phyloP scores from a whole-genome alignment of 2,329 filamentous ascomycete species.

The Sclerotinia minor region DNA sequence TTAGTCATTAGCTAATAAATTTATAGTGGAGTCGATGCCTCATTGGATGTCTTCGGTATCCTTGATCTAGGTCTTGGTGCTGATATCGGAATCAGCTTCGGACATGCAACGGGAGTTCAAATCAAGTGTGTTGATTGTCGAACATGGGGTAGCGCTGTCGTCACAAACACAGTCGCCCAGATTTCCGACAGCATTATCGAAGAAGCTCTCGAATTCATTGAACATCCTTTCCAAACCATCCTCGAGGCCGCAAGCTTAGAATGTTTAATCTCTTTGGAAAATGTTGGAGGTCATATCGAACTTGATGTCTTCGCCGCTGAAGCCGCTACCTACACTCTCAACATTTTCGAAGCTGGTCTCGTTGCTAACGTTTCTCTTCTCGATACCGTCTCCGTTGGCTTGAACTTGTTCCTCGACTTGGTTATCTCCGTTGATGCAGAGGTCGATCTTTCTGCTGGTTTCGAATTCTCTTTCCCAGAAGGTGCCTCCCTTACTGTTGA shows the following conservation, averaged over 20 bases:
- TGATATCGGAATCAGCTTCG: slow-evolving; percentile 15
- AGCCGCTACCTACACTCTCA: slow-evolving; percentile 29
- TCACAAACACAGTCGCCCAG: slow-evolving; percentile 33
- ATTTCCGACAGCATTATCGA: slow-evolving; percentile 24
- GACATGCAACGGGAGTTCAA: slow-evolving; percentile 20
- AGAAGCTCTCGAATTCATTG: slow-evolving; percentile 30
- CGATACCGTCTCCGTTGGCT: slow-evolving; percentile 31
- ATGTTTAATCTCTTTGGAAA: slow-evolving; percentile 30
- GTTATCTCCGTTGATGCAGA: slow-evolving; percentile 32
- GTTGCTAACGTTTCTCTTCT: slow-evolving; percentile 29
- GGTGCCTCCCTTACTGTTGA: slow-evolving; percentile 35
- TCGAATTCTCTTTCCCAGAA: slow-evolving; percentile 35
- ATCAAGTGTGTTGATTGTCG: slow-evolving; percentile 33
- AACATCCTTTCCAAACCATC: slow-evolving; percentile 29
- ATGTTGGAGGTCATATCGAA: slow-evolving; percentile 33
- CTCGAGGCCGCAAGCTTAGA: slow-evolving; percentile 30
- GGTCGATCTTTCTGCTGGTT: slow-evolving; percentile 33
- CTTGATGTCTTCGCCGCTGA: slow-evolving; percentile 30
- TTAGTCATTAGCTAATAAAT: slow-evolving; percentile 14
- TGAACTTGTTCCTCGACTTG: slow-evolving; percentile 34
- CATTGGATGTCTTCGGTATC: slow-evolving; percentile 21
- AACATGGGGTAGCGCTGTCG: slow-evolving; percentile 33
- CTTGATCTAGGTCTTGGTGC: slow-evolving; percentile 3
- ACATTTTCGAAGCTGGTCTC: slow-evolving; percentile 30
- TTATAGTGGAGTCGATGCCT: slow-evolving; percentile 21